A percentile compares a stretch with the other conserved stretches of the same genome.
Evolutionary conservation across 108 stramenopile species (phyloP).

Genomic region (Licmophora abbreviata): DNA sequence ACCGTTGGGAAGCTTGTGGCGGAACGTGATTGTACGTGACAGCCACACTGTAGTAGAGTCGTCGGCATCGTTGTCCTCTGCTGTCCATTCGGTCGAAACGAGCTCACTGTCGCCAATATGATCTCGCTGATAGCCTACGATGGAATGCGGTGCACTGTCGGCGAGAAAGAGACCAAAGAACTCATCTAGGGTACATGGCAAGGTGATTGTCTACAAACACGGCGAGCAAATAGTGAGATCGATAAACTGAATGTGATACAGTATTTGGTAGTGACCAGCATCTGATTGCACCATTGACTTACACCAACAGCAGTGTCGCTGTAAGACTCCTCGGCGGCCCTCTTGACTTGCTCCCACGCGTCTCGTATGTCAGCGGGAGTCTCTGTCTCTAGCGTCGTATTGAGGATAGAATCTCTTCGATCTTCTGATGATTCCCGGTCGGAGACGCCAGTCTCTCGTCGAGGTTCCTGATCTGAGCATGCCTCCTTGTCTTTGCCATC

Average conservation of each 20-base stretch:
- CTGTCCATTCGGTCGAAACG: constrained; percentile 12
- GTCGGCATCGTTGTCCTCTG: constrained; percentile 2
- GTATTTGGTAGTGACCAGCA: too few relatives aligned
- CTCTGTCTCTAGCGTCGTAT: not conserved
- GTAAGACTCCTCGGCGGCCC: not conserved
- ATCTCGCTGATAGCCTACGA: constrained; percentile 40
- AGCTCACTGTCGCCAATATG: constrained; percentile 46
- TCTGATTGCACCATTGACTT: not conserved
- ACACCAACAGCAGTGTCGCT: not conserved
- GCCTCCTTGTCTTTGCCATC: too few relatives aligned
- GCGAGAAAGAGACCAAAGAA: constrained; percentile 53
- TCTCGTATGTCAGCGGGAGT: not conserved
- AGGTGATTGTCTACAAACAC: not conserved
- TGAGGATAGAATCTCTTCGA: too few relatives aligned
- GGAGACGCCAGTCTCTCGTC: too few relatives aligned
- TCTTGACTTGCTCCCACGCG: not conserved
- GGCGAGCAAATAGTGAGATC: too few relatives aligned
- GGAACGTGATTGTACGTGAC: constrained; percentile 26
- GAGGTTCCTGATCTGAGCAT: too few relatives aligned
- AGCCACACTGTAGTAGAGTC: too few relatives aligned
- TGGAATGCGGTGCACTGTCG: constrained; percentile 60
- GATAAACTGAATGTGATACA: too few relatives aligned
- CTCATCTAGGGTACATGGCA: constrained; percentile 30
- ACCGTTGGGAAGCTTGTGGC: constrained; percentile 20
- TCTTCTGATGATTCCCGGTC: too few relatives aligned